These are phyloP conservation scores for Cucumis hystrix DNA, from an alignment of 306 rosid species.

Conservation along the genomic window DNA sequence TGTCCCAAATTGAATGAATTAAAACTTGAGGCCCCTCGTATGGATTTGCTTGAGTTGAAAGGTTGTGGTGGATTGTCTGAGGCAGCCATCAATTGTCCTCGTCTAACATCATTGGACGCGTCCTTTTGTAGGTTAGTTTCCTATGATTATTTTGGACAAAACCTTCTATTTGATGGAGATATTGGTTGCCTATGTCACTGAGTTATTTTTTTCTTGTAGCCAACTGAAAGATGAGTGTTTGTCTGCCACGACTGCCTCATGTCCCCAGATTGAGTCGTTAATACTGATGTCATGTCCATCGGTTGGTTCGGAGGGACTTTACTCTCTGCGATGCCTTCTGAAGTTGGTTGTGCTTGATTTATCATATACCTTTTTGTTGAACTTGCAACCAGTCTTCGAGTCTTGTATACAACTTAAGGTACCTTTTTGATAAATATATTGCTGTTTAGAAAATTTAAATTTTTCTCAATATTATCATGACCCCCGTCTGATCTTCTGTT, in stretches of 20 bases:
- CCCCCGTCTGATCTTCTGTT: neutral
- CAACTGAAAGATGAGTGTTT: slow-evolving; percentile 79
- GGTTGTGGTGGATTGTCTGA: slow-evolving; percentile 92
- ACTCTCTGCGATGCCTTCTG: slow-evolving; percentile 55
- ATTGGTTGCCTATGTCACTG: slow-evolving; percentile 11
- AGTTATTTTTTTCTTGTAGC: slow-evolving; percentile 33
- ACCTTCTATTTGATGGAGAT: slow-evolving; percentile 2
- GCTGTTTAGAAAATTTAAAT: neutral
- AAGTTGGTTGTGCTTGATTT: slow-evolving; percentile 68
- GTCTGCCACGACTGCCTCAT: slow-evolving; percentile 81
- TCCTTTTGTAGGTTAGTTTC: slow-evolving; percentile 83
- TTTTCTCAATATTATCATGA: neutral
- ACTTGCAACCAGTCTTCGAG: slow-evolving; percentile 78
- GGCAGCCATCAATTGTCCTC: slow-evolving; percentile 85
- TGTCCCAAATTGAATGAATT: slow-evolving; percentile 81
- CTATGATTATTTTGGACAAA: neutral
- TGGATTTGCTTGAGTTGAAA: slow-evolving; percentile 88
- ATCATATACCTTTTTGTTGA: slow-evolving; percentile 80
- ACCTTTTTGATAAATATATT: neutral
- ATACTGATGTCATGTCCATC: slow-evolving; percentile 94
- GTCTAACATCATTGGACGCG: slow-evolving; percentile 80
- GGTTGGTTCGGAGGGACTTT: slow-evolving; percentile 71
- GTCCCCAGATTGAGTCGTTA: slow-evolving; percentile 70
- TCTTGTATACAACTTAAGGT: slow-evolving; percentile 81
- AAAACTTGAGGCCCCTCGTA: slow-evolving; percentile 53